Evolutionary conservation across 371 early-diverging fungal genomes (phyloP).

Genomic region (Syncephalis fuscata): DNA sequence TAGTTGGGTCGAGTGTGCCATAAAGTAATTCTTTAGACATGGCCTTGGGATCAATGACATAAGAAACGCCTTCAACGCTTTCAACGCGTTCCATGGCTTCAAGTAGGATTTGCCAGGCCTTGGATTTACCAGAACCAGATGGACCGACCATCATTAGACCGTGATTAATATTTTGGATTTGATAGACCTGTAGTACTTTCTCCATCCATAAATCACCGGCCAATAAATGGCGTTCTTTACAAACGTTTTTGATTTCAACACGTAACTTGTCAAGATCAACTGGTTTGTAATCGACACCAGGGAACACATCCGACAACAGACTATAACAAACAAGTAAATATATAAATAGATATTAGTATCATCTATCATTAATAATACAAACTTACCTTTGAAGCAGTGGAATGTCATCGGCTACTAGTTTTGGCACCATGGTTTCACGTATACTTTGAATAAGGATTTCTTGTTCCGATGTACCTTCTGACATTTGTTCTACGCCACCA

Average conservation of each 20-base stretch:
- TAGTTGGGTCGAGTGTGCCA: slow-evolving; percentile 89
- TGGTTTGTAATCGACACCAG: slow-evolving; percentile 75
- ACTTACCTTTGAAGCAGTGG: slow-evolving; percentile 46
- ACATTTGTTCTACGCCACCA: slow-evolving; percentile 27
- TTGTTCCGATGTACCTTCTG: slow-evolving; percentile 66
- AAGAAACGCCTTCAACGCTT: slow-evolving; percentile 73
- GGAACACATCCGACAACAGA: slow-evolving; percentile 89
- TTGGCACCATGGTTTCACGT: slow-evolving; percentile 91
- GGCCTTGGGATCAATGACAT: slow-evolving; percentile 97
- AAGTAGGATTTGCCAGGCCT: slow-evolving; percentile 81
- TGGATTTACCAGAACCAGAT: slow-evolving; percentile 89
- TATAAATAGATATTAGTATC: not conserved
- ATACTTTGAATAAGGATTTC: slow-evolving; percentile 90
- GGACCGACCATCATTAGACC: slow-evolving; percentile 99
- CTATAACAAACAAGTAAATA: slow-evolving; percentile 15
- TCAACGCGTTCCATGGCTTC: slow-evolving; percentile 80
- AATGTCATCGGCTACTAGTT: slow-evolving; percentile 91
- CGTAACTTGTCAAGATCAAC: slow-evolving; percentile 62
- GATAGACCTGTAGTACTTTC: slow-evolving; percentile 92
- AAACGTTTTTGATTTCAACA: slow-evolving; percentile 58
- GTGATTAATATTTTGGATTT: slow-evolving; percentile 95
- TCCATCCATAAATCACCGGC: slow-evolving; percentile 79
- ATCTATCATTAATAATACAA: slow-evolving; percentile 11
- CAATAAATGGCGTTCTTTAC: slow-evolving; percentile 58
- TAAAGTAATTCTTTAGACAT: slow-evolving; percentile 93